Evolutionary conservation across 2,329 filamentous ascomycete genomes (phyloP), one percentile per base, ranked within the genome.

Genomic region (Periconia sp.): DNA sequence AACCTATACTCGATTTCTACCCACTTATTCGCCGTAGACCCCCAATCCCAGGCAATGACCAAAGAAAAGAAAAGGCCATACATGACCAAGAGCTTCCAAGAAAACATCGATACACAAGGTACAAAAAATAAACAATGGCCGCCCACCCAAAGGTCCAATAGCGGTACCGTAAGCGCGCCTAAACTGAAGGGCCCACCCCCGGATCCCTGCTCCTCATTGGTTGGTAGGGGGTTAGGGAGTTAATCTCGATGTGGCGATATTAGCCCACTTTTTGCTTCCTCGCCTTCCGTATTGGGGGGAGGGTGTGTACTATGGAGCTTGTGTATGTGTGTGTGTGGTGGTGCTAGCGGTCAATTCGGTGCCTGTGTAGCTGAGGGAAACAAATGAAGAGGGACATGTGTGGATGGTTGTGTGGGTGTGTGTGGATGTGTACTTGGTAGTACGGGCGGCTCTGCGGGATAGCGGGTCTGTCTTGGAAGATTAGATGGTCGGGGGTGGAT

Each of bases 181-280:
- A 8, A 27, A 27, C 5, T 27, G 23, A 27, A 27, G 5, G 23
- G 23, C 23, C 20, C n/a, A 6, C 41, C 20, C n/a, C 17, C 41
- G 87, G 89, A 76, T 86, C 89, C 57, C 42, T 85, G 84, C 20
- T 37, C 14, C 45, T 15, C 15, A 23, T 37, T 42, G 41, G 41
- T 11, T n/a, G 15, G 17, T 42, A 42, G 6, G 10, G 3, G 3
- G 10, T 9, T 11, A 37, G 15, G 11, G 3, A 5, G 3, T 11
- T n/a, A 37, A 13, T 14, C 37, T 31, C 40, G 20, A 50, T 44
- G 40, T 10, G 30, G 41, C 17, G 41, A 41, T 45, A 45, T 50
- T 50, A 50, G 27, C 41, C 17, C 20, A 19, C 41, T 40, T 45
- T 50, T 14, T n/a, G n/a, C 48, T 2, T 23, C 6, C 23, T 31